phyloP scores from a whole-genome alignment of 768 basidiomycete genomes.

The Lentinus brumalis region DNA sequence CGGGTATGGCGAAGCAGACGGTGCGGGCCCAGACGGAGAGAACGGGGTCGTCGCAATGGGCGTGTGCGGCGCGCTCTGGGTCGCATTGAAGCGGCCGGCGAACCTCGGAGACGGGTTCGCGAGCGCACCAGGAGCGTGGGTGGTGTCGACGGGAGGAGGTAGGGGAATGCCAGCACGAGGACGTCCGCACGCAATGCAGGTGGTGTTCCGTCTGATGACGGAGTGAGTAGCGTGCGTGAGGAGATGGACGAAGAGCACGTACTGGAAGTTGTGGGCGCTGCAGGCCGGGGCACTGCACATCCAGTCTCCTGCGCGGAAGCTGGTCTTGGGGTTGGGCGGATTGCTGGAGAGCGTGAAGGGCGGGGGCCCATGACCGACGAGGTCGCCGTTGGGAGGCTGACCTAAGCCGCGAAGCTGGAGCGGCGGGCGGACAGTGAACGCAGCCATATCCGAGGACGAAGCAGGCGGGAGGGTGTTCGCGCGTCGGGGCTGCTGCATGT shows the following conservation, averaged over 20 bases:
- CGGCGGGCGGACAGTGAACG: neutral
- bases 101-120: constrained; percentile 30
- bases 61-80: constrained; percentile 22
- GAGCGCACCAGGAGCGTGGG: constrained; percentile 26
- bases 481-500: neutral
- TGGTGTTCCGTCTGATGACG: constrained; percentile 68
- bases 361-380: neutral
- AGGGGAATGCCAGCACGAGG: constrained; percentile 42
- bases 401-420: neutral
- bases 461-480: constrained; percentile 9
- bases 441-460: neutral
- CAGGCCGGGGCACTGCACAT: constrained; percentile 65
- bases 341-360: constrained; percentile 32
- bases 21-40: constrained; percentile 10
- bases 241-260: constrained; percentile 36
- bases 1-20: neutral
- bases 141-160: constrained; percentile 6
- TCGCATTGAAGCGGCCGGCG: constrained; percentile 23
- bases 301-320: constrained; percentile 38
- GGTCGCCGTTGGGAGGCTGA: neutral
- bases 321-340: constrained; percentile 35
- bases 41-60: constrained; percentile 24
- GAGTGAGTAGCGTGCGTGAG: constrained; percentile 45
- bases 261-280: constrained; percentile 87
- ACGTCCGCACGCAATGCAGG: constrained; percentile 78